phyloP scores from a whole-genome alignment of 495 filamentous ascomycete species.

The Cercophora newfieldiana region DNA sequence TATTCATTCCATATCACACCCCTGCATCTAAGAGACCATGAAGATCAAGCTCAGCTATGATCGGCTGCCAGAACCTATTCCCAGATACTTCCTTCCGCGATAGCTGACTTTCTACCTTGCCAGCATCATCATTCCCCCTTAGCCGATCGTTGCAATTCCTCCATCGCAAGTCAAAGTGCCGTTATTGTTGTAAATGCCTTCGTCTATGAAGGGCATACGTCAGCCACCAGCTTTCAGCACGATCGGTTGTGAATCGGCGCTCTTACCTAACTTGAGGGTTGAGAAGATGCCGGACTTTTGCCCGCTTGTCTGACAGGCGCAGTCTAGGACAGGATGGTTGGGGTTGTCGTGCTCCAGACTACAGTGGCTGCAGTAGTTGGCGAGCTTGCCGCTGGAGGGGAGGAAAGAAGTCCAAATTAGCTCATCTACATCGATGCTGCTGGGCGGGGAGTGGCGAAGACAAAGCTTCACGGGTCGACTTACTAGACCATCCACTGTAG shows the following conservation, averaged over 20 bases:
- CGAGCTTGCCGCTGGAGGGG: slow-evolving; percentile 24
- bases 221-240: not conserved
- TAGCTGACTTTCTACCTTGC: no score
- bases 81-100: not conserved
- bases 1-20: not conserved
- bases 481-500: slow-evolving; percentile 21
- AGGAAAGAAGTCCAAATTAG: not conserved
- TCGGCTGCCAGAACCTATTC: no score
- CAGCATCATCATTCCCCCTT: no score
- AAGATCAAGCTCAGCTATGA: no score
- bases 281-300: not conserved
- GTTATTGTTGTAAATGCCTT: slow-evolving; percentile 27
- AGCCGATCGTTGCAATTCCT: not conserved
- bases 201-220: slow-evolving; percentile 15
- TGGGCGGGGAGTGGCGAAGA: not conserved
- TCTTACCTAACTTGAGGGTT: not conserved
- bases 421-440: not conserved
- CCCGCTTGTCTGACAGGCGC: slow-evolving; percentile 12
- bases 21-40: not conserved
- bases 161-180: slow-evolving; percentile 20
- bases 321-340: slow-evolving; percentile 1
- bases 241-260: not conserved
- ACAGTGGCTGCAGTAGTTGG: slow-evolving; percentile 28
- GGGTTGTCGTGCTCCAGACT: not conserved
- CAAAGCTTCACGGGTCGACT: not conserved